These are phyloP conservation scores for Yamadazyma aaseri DNA, from an alignment of 1,139 yeast genomes.

Conservation along the genomic window DNA sequence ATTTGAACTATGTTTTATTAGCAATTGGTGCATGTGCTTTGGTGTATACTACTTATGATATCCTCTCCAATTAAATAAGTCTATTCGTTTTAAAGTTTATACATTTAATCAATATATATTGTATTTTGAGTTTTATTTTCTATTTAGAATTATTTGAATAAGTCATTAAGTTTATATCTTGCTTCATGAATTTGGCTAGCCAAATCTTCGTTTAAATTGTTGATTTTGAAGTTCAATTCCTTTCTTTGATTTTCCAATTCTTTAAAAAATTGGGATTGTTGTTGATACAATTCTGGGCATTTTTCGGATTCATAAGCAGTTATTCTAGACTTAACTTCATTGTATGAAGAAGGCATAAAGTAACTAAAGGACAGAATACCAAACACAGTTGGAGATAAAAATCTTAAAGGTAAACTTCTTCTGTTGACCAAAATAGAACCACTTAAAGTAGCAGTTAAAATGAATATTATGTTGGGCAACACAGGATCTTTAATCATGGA, in stretches of 20 bases:
- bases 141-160: slow-evolving; percentile 12
- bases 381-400: slow-evolving; percentile 47
- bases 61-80: slow-evolving; percentile 24
- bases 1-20: slow-evolving; percentile 49
- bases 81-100: slow-evolving; percentile 1
- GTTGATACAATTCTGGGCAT: slow-evolving; percentile 35
- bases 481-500: slow-evolving; percentile 41
- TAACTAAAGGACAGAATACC: slow-evolving; percentile 43
- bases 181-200: slow-evolving; percentile 27
- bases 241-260: slow-evolving; percentile 13
- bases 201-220: slow-evolving; percentile 17
- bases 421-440: slow-evolving; percentile 55
- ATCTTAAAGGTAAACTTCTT: slow-evolving; percentile 48
- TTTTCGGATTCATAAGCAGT: slow-evolving; percentile 55
- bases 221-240: slow-evolving; percentile 13
- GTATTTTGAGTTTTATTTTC: background rate
- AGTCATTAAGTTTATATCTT: slow-evolving; percentile 23
- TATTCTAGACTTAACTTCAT: slow-evolving; percentile 37
- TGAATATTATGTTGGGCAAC: slow-evolving; percentile 53
- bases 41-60: slow-evolving; percentile 65
- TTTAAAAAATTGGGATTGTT: slow-evolving; percentile 19
- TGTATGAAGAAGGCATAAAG: slow-evolving; percentile 38
- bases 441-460: slow-evolving; percentile 52
- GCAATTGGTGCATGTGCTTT: slow-evolving; percentile 59
- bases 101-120: slow-evolving; percentile 3